A percentile compares a stretch with the other conserved stretches of the same genome.
These are phyloP conservation scores for Aureobasidium melanogenum DNA, from an alignment of 2,329 filamentous ascomycete genomes.

Conservation along the genomic window DNA sequence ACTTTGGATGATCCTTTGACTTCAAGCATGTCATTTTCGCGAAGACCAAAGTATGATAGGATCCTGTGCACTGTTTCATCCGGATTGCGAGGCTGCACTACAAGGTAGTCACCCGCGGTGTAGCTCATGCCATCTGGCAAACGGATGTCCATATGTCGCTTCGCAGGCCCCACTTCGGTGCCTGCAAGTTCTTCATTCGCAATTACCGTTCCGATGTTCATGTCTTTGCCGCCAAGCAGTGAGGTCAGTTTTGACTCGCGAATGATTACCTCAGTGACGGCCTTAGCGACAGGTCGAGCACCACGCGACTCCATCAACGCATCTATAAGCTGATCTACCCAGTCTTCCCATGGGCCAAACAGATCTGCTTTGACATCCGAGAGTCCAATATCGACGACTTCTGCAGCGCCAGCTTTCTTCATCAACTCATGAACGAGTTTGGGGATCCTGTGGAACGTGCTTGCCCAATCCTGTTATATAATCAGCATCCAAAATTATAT, in stretches of 20 bases:
- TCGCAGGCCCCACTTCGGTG: slow-evolving; percentile 42
- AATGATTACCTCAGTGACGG: not conserved
- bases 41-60: slow-evolving; percentile 16
- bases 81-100: slow-evolving; percentile 55
- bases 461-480: slow-evolving; percentile 27
- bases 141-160: slow-evolving; percentile 44
- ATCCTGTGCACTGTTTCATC: slow-evolving; percentile 52
- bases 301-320: slow-evolving; percentile 33
- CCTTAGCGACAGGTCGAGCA: slow-evolving; percentile 23
- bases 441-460: slow-evolving; percentile 34
- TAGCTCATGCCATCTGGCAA: slow-evolving; percentile 48
- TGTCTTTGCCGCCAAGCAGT: slow-evolving; percentile 42
- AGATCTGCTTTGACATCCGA: slow-evolving; percentile 32
- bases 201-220: slow-evolving; percentile 54
- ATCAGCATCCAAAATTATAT: not conserved
- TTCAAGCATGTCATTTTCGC: slow-evolving; percentile 57
- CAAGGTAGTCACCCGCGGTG: slow-evolving; percentile 66
- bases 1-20: slow-evolving; percentile 41
- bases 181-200: slow-evolving; percentile 45
- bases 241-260: not conserved
- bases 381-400: slow-evolving; percentile 25
- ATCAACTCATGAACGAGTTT: slow-evolving; percentile 24
- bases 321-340: slow-evolving; percentile 32
- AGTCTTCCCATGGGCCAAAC: slow-evolving; percentile 33
- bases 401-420: slow-evolving; percentile 23